A percentile compares a stretch with the other conserved stretches of the same genome.
Evolutionary conservation across 1,139 yeast genomes (phyloP).

Genomic region (Yamadazyma diddensiae): DNA sequence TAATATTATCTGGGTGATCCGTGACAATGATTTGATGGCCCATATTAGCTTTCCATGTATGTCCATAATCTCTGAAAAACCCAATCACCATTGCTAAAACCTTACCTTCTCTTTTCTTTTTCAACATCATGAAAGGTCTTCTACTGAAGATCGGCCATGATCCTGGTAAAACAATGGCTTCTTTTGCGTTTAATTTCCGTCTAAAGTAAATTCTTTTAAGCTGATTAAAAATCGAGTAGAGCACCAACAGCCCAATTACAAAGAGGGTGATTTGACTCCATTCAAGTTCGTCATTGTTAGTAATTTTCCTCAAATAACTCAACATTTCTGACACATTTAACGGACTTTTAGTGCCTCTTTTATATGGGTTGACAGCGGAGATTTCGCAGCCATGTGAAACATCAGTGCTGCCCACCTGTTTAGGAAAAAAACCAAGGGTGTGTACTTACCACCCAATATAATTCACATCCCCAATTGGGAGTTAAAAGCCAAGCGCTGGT

Average conservation of each 20-base stretch:
- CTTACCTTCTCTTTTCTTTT: conserved; percentile 12
- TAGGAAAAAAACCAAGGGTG: too few species aligned
- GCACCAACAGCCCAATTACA: neutral
- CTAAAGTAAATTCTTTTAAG: conserved; percentile 5
- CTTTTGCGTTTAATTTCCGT: conserved; percentile 17
- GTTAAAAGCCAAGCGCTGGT: neutral
- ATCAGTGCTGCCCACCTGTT: neutral
- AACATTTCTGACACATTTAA: neutral
- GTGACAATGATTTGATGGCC: conserved; percentile 19
- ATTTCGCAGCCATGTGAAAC: neutral
- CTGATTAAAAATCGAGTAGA: neutral
- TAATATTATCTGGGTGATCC: conserved; percentile 30
- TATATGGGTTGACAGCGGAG: neutral
- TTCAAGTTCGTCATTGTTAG: conserved; percentile 1
- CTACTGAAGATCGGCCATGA: conserved; percentile 18
- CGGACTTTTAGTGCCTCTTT: too few species aligned
- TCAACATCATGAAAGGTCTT: conserved; percentile 12
- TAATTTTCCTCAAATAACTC: neutral
- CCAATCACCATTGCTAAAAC: conserved; percentile 8
- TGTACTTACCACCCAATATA: too few species aligned
- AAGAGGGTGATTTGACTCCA: conserved; percentile 1
- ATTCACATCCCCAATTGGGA: neutral
- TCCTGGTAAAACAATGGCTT: conserved; percentile 12
- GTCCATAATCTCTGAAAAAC: conserved; percentile 8
- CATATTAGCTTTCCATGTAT: conserved; percentile 12